Evolutionary conservation across 2,329 filamentous ascomycete genomes (phyloP), one percentile per base, ranked within the genome.

Genomic region (Colletotrichum sp.): DNA sequence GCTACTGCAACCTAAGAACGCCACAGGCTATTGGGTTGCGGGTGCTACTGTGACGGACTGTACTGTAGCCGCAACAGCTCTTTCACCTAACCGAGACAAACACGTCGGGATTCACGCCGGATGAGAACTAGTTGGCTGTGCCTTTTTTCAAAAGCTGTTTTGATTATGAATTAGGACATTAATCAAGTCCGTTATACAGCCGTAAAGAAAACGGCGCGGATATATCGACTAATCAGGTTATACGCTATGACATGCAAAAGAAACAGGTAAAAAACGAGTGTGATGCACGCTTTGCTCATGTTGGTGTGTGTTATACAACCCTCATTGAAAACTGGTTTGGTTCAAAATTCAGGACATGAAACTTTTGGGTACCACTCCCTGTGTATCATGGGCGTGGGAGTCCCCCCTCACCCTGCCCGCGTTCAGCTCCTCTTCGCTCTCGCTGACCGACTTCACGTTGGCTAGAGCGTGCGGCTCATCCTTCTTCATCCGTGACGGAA

Each of bases 351-450:
- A 69, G 3, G 27, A 55, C 9, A 75, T n/a, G 16, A 72, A 75
- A 27, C 55, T 52, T 22, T 52, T 55, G 1, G 73, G 69, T 2
- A 69, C 57, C 12, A 64, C 39, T 11, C 39, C 29, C 22, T 72
- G 55, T 2, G 32, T 22, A 3, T 73, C 69, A 6, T 76, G 63
- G 2, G 55, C 61, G 19, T 39, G 69, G 1, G 63, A 76, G 25
- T 39, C 55, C 8, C 66, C 27, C 22, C 73, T 61, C 1, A 70
- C 39, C 39, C 62, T 61, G 3, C 36, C 69, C n/a, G 34, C 55
- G 15, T 29, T 52, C 44, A 77, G n/a, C 3, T 76, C 55, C 34
- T 76, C 76, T n/a, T 76, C 69, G 27, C 69, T 76, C 34, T 77
- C 73, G 16, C 62, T 66, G 3, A 65, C 61, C 3, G 44, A 68